Evolutionary conservation across 192 early-diverging fungal species (phyloP).

Genomic region (Entomortierella parvispora): DNA sequence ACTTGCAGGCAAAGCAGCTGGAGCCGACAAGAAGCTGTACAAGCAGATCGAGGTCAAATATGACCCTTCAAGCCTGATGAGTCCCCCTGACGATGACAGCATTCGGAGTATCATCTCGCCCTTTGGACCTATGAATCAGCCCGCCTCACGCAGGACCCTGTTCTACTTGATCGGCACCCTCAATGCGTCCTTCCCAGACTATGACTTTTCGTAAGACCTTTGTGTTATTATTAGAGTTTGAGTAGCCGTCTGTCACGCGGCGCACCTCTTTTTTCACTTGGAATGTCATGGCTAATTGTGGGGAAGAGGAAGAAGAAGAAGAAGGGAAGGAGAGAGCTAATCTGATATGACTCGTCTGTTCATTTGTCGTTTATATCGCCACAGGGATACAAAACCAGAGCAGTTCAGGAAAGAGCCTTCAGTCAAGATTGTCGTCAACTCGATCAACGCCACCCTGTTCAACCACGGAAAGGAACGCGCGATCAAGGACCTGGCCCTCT

Average conservation of each 20-base stretch:
- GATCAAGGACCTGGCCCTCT: constrained; percentile 72
- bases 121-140: constrained; percentile 86
- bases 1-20: constrained; percentile 93
- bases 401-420: constrained; percentile 82
- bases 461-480: constrained; percentile 80
- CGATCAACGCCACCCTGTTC: constrained; percentile 86
- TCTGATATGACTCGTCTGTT: no score
- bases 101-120: constrained; percentile 80
- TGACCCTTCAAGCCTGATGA: constrained; percentile 61
- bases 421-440: constrained; percentile 76
- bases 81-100: constrained; percentile 70
- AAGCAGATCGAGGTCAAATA: constrained; percentile 89
- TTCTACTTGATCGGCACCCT: constrained; percentile 96
- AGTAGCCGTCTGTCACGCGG: no score
- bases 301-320: no score
- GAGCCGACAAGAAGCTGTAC: constrained; percentile 91
- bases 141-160: constrained; percentile 86
- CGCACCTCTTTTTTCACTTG: no score
- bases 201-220: constrained; percentile 86
- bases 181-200: constrained; percentile 96
- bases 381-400: constrained; percentile 80
- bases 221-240: no score
- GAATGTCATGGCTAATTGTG: no score
- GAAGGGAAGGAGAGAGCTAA: no score
- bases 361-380: no score